A percentile compares a stretch with the other conserved stretches of the same genome.
Evolutionary conservation across 129 eudicot genomes (phyloP).

Genomic region (Chrysanthemum lavandulifolium): DNA sequence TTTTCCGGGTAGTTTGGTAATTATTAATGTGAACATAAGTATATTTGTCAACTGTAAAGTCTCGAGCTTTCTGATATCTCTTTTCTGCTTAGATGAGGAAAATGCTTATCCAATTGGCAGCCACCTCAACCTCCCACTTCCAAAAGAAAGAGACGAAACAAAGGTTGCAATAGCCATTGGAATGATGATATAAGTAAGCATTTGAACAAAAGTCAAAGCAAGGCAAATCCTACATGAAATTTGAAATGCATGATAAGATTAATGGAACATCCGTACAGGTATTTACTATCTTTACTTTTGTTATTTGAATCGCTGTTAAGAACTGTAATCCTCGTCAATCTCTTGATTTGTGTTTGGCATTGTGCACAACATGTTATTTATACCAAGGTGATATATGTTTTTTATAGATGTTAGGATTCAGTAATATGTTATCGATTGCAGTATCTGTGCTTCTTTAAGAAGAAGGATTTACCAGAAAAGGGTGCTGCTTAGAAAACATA

Average conservation of each 20-base stretch:
- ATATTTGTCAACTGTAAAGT: conserved; percentile 19
- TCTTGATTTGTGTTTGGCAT: conserved; percentile 16
- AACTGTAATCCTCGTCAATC: not conserved
- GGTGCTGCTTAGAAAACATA: not conserved
- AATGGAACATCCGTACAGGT: conserved; percentile 5
- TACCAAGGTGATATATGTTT: not conserved
- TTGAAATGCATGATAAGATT: conserved; percentile 9
- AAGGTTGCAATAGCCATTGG: too few species aligned
- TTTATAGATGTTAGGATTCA: not conserved
- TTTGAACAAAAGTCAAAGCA: conserved; percentile 14
- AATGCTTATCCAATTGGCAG: conserved; percentile 25
- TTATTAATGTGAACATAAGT: conserved; percentile 11
- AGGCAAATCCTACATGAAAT: conserved; percentile 13
- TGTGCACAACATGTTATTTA: conserved; percentile 17
- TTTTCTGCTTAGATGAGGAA: conserved; percentile 2
- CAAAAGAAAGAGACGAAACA: conserved; percentile 3
- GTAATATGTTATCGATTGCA: not conserved
- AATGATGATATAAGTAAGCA: not conserved
- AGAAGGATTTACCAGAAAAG: not conserved
- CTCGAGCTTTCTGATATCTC: conserved; percentile 9
- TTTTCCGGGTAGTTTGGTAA: conserved; percentile 22
- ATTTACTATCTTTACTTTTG: conserved; percentile 19
- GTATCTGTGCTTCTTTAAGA: not conserved
- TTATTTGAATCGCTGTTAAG: not conserved
- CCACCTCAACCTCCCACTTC: conserved; percentile 3